Evolutionary conservation across 805 yeast species (phyloP), one percentile per base, ranked within the genome.

Genomic region (Cephaloascus albidus): DNA sequence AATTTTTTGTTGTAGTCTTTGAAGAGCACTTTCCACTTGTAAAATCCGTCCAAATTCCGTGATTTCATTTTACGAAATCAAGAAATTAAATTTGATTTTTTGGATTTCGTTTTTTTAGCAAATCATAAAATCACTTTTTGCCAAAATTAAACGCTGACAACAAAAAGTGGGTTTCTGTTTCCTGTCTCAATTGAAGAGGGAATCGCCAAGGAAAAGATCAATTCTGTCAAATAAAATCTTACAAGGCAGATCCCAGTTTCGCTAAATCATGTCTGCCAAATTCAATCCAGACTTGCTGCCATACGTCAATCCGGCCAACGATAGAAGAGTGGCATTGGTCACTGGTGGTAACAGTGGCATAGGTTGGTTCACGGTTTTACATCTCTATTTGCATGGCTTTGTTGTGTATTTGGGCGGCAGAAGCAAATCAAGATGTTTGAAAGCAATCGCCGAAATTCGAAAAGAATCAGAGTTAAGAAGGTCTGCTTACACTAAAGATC

Each of bases 341-440:
- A 81, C 93, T 0, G 94, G 95, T 2, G 94, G 93, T 4, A 83
- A 80, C 49, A 72, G 82, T 40, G 95, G 95, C 0, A 74, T 84
- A 16, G 95, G 96, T 10, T 85, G 74, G 66, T 82, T 68, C 53
- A 79, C 89, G 0, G 85, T 78, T 6, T 63, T 85, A 18, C 89
- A 85, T 50, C 66, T 86, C 4, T 85, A 81, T 50, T 63, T 84
- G 38, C 95, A 85, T 55, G 96, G 96, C 0, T 83, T 73, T 53
- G 63, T 69, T 6, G 80, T 86, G 3, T 86, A 85, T 52, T 63
- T 86, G 30, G 86, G 84, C 3, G 90, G 94, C 3, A 62, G 95
- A 46, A 77, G 74, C 46, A 63, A 61, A 35, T 59, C 68, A 12
- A 65, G 82, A 42, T 80, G 81, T 3, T 58, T 62, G 35, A 70